Evolutionary conservation across 2,329 filamentous ascomycete genomes (phyloP), one percentile per base, ranked within the genome.

Genomic region (Blastomyces silverae): DNA sequence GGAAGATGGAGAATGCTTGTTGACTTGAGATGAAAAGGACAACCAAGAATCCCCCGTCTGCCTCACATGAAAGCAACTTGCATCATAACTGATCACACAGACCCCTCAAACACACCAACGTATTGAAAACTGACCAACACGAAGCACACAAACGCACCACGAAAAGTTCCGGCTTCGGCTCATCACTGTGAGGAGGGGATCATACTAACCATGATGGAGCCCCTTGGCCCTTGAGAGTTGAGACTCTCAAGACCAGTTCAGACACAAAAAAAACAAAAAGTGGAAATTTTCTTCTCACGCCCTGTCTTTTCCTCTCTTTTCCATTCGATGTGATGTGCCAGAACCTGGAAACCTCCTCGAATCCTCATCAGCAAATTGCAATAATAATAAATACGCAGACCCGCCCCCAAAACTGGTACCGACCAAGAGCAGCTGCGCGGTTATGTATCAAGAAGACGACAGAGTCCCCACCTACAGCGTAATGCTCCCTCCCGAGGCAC

Each of bases 141-240:
- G 5, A 25, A 55, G 20, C 17, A n/a, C 17, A n/a, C 5, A 48
- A 8, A 20, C 17, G n/a, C 46, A 48, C 5, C 46, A 48, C 46
- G 46, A 55, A 34, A 55, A 31, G 31, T 34, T 34, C 52, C 52
- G 25, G 52, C 52, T 55, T 55, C 10, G 52, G 25, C 50, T 52
- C 50, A 25, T 22, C 11, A 11, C n/a, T 2, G 6, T 25, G 22
- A 28, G 50, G 50, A 2, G 22, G 22, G n/a, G n/a, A n/a, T n/a
- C n/a, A 2, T 8, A 2, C n/a, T 25, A 17, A 52, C 0, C 4
- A 52, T 52, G n/a, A 52, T 13, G 50, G 50, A n/a, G 11, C 48
- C 48, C 7, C 48, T 25, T 53, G 50, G 39, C 10, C 10, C 39
- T 42, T 42, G 10, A 42, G 39, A 10, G 39, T 42, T 42, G 39